phyloP scores from a whole-genome alignment of 805 yeast genomes.

The Wickerhamomyces queroliae region DNA sequence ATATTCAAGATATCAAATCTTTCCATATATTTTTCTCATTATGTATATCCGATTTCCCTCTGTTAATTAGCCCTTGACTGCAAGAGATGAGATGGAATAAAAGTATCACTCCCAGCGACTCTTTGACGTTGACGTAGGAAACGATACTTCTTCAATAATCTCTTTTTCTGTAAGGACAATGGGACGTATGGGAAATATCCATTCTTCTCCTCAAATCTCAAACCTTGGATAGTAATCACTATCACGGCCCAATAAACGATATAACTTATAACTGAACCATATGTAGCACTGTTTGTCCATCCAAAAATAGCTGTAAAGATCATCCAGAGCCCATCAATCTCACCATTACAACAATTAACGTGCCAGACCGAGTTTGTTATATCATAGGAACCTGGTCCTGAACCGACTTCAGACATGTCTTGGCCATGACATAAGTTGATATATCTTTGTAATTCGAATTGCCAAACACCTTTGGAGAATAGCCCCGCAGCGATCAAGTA shows the following conservation, averaged over 20 bases:
- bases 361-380: conserved; percentile 82
- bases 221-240: conserved; percentile 35
- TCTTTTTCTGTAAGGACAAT: conserved; percentile 48
- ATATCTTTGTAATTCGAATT: conserved; percentile 72
- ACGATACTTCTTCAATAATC: conserved; percentile 34
- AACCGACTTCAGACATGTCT: conserved; percentile 84
- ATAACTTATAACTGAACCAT: conserved; percentile 77
- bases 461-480: conserved; percentile 87
- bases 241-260: conserved; percentile 60
- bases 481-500: conserved; percentile 86
- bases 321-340: conserved; percentile 93
- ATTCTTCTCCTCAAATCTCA: conserved; percentile 47
- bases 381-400: conserved; percentile 92
- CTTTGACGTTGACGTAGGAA: conserved; percentile 11
- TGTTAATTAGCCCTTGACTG: too few species aligned
- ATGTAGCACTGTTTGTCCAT: conserved; percentile 93
- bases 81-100: conserved; percentile 26
- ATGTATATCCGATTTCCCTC: too few species aligned
- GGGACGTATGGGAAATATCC: conserved; percentile 64
- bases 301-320: conserved; percentile 82
- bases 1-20: too few species aligned
- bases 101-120: conserved; percentile 1
- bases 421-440: conserved; percentile 72
- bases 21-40: too few species aligned
- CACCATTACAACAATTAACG: conserved; percentile 90